Evolutionary conservation across 306 rosid species (phyloP), one percentile per base, ranked within the genome.

Genomic region (Sindora glabra): DNA sequence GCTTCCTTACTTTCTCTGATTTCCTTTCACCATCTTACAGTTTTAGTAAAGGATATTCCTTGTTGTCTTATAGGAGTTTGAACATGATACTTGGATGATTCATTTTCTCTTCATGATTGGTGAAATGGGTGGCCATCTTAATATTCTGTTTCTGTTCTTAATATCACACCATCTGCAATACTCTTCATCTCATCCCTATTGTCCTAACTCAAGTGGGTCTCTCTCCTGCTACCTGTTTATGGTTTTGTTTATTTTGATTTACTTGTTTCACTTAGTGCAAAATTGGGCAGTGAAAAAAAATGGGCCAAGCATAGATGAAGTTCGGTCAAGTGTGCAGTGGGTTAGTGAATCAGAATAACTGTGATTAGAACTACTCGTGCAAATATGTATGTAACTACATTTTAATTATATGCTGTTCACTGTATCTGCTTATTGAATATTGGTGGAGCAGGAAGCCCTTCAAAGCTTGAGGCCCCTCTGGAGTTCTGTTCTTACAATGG

Each of bases 381-480:
- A n/a, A n/a, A n/a, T n/a, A n/a, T n/a, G n/a, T n/a, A n/a, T n/a
- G n/a, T n/a, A n/a, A n/a, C n/a, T n/a, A n/a, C 48, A n/a, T 42
- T n/a, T 42, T 36, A 6, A 37, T 37, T 23, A 51, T 52, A 22
- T 15, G 53, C 22, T 32, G 46, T 1, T 29, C n/a, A n/a, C n/a
- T n/a, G n/a, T n/a, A n/a, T n/a, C n/a, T n/a, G n/a, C n/a, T n/a
- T n/a, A 8, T 4, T 34, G 18, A 14, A 26, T 37, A 11, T 10
- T 16, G 47, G 24, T 40, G 46, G 52, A 18, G 59, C 71, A 75
- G 72, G 48, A 25, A 14, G 8, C 53, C 73, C 73, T 51, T 26
- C 29, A 16, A 34, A 56, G 18, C 45, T 13, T 44, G 68, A 42
- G 32, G 7, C 15, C 27, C 63, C 68, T 36, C 58, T 65, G 37